Percentiles rank a stretch among this genome's conserved stretches.
Evolutionary conservation across 2,329 filamentous ascomycete species (phyloP).

Genomic region (Bipolaris cookei): DNA sequence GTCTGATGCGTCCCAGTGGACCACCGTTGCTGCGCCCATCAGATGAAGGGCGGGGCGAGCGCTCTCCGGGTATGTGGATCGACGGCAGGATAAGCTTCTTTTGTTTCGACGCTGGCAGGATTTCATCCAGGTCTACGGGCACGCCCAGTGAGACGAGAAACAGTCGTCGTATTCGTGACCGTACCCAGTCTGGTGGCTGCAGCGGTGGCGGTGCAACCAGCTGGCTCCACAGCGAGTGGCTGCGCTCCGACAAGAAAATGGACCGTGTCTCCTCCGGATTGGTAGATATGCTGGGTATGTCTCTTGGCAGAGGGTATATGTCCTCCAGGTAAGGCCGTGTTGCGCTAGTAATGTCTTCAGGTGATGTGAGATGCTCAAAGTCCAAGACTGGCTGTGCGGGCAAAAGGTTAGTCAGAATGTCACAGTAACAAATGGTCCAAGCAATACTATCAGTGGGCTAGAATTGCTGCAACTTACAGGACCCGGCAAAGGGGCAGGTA

Average conservation of each 20-base stretch:
- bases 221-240: constrained; percentile 93
- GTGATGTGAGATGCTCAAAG: constrained; percentile 65
- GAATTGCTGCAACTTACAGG: constrained; percentile 56
- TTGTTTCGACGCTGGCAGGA: constrained; percentile 94
- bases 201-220: constrained; percentile 92
- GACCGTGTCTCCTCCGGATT: constrained; percentile 37
- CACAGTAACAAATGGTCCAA: constrained; percentile 38
- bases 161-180: constrained; percentile 89
- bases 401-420: constrained; percentile 39
- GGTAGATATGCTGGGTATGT: constrained; percentile 53
- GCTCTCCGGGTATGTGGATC: constrained; percentile 56
- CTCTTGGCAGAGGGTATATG: constrained; percentile 58
- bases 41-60: constrained; percentile 47
- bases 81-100: constrained; percentile 96
- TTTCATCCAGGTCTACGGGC: constrained; percentile 95
- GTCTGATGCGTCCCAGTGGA: constrained; percentile 48
- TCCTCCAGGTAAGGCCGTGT: constrained; percentile 69
- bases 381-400: constrained; percentile 67
- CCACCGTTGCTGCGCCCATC: constrained; percentile 44
- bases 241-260: constrained; percentile 77
- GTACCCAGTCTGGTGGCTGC: constrained; percentile 96
- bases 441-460: constrained; percentile 43
- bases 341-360: constrained; percentile 65
- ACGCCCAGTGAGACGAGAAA: constrained; percentile 96
- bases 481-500: constrained; percentile 52